Conservation (phyloP, 139 green algal species). For the Chloropicon primus region DNA sequence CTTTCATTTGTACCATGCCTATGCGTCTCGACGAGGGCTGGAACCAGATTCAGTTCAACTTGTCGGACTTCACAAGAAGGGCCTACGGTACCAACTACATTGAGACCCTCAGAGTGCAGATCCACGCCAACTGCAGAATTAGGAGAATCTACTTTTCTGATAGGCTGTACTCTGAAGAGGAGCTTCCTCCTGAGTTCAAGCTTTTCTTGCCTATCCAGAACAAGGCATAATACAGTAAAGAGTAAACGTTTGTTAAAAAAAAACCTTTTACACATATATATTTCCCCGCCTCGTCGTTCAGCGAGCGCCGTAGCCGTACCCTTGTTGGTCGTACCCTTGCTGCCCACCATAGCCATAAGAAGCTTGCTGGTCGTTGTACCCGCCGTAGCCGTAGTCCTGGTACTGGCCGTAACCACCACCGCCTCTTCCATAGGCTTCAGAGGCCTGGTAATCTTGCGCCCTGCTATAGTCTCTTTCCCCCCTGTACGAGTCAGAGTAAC, state of each 20-base stretch:
- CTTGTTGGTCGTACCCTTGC: not conserved
- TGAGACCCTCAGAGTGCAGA: slow-evolving; percentile 80
- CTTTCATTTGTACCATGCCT: slow-evolving; percentile 96
- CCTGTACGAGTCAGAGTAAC: no score
- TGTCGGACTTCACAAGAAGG: slow-evolving; percentile 78
- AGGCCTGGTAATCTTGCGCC: no score
- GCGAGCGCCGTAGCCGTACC: not conserved
- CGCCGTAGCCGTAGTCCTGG: not conserved
- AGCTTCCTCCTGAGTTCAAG: slow-evolving; percentile 93
- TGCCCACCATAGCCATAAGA: no score
- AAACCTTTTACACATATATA: no score
- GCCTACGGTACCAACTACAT: slow-evolving; percentile 92
- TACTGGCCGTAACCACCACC: not conserved
- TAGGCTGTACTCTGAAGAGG: slow-evolving; percentile 88
- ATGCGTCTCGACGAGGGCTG: slow-evolving; percentile 92
- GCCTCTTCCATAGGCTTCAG: not conserved
- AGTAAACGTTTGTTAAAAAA: not conserved
- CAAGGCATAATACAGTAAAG: not conserved
- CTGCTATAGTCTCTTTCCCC: no score
- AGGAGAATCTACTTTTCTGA: slow-evolving; percentile 93
- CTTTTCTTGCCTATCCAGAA: slow-evolving; percentile 17
- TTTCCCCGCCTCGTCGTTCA: no score
- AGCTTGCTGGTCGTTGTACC: not conserved
- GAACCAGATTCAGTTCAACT: slow-evolving; percentile 97
- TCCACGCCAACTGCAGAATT: slow-evolving; percentile 91